A percentile compares a stretch with the other conserved stretches of the same genome.
Evolutionary conservation across 106 monocot genomes (phyloP).

Genomic region (Hemerocallis citrina): DNA sequence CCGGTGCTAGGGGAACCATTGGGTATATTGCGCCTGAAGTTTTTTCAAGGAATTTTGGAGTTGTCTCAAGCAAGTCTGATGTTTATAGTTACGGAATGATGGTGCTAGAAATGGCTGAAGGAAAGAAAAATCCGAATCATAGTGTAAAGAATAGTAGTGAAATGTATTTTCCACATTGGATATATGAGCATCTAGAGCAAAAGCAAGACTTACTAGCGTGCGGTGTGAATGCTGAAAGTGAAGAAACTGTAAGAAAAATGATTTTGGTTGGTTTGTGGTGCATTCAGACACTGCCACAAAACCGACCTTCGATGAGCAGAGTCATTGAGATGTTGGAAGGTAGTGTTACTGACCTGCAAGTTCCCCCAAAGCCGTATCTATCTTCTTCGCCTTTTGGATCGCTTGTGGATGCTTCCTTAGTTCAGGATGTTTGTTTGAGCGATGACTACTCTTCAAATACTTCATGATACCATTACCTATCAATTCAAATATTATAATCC

Average conservation of each 20-base stretch:
- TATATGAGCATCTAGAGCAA: neutral
- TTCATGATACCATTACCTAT: no score
- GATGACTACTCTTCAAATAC: no score
- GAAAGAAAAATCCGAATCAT: neutral
- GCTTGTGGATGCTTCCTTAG: no score
- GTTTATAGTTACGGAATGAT: conserved; percentile 19
- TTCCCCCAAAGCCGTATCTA: conserved; percentile 10
- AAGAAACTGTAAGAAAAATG: conserved; percentile 6
- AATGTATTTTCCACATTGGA: conserved; percentile 6
- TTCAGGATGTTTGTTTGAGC: no score
- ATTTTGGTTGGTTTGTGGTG: conserved; percentile 7
- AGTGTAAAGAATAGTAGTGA: neutral
- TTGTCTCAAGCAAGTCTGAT: neutral
- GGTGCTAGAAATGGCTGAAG: conserved; percentile 14
- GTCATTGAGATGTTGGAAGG: conserved; percentile 12
- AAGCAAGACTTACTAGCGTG: neutral
- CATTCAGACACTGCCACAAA: neutral
- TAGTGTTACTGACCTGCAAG: neutral
- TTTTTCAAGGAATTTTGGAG: neutral
- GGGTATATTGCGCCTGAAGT: conserved; percentile 42
- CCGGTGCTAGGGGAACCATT: conserved; percentile 2
- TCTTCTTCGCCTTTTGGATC: neutral
- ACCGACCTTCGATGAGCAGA: neutral
- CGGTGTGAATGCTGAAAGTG: neutral
- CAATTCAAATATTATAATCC: no score